phyloP scores from a whole-genome alignment of 805 yeast genomes.

The Cyberlindnera amylophila region DNA sequence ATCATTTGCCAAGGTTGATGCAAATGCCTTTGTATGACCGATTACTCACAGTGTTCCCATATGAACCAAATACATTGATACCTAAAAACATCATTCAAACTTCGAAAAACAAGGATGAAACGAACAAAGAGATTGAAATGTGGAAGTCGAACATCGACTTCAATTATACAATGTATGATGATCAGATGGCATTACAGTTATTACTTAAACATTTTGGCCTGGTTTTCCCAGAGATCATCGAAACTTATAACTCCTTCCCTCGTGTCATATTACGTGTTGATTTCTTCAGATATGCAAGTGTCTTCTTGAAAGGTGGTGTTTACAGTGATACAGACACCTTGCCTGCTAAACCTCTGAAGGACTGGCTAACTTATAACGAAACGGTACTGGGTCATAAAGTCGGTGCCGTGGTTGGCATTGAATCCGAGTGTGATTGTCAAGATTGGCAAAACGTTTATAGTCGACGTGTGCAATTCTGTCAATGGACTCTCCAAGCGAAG shows the following conservation, averaged over 20 bases:
- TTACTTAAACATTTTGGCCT: conserved; percentile 34
- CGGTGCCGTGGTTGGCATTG: conserved; percentile 54
- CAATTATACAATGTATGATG: conserved; percentile 28
- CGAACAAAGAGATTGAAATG: conserved; percentile 15
- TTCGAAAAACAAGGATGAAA: conserved; percentile 43
- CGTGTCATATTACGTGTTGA: conserved; percentile 52
- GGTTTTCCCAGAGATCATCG: conserved; percentile 48
- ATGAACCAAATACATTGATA: conserved; percentile 7
- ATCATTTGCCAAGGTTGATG: neutral
- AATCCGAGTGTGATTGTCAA: conserved; percentile 48
- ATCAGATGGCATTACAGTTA: conserved; percentile 36
- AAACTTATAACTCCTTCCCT: conserved; percentile 47
- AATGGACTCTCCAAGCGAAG: conserved; percentile 58
- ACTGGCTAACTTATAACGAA: conserved; percentile 46
- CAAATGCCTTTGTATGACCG: conserved; percentile 15
- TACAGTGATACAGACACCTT: conserved; percentile 60
- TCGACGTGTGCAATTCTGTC: conserved; percentile 57
- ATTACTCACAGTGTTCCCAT: conserved; percentile 13
- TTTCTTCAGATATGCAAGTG: conserved; percentile 49
- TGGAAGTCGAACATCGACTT: conserved; percentile 15
- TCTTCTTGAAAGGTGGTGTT: conserved; percentile 55
- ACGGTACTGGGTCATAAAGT: conserved; percentile 31
- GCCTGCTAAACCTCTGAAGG: conserved; percentile 46
- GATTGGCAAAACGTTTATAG: conserved; percentile 51
- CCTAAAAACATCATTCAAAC: conserved; percentile 28